phyloP scores from a whole-genome alignment of 140 eudicot species.

The Oenanthe javanica region DNA sequence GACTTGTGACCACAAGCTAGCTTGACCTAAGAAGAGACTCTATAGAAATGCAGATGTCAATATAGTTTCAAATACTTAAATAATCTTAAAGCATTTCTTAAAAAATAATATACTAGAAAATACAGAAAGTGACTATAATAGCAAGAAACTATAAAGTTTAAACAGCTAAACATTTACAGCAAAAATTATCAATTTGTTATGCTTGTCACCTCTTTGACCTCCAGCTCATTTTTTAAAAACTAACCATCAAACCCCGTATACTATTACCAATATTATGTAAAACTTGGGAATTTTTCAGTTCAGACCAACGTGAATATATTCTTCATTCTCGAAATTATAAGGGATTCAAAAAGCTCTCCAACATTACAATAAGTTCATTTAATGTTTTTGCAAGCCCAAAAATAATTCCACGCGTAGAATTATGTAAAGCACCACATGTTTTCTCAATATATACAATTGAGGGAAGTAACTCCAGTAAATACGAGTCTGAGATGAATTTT shows the following conservation, averaged over 20 bases:
- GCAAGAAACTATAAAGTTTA: neutral
- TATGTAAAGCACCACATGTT: neutral
- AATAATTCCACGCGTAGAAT: neutral
- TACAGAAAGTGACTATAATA: neutral
- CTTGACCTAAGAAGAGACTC: neutral
- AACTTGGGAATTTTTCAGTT: neutral
- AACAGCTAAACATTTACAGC: neutral
- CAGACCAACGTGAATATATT: neutral
- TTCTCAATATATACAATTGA: neutral
- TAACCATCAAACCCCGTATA: neutral
- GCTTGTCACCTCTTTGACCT: neutral
- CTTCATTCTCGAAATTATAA: neutral
- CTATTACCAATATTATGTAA: neutral
- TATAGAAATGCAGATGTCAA: neutral
- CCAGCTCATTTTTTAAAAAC: neutral
- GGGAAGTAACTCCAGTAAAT: neutral
- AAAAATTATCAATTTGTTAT: neutral
- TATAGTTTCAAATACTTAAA: neutral
- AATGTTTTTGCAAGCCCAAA: neutral
- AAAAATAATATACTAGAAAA: neutral
- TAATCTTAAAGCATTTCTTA: neutral
- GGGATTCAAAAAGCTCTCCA: neutral
- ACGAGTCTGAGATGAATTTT: conserved; percentile 3
- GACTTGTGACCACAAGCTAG: neutral
- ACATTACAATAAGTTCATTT: neutral